Evolutionary conservation across 108 stramenopile species (phyloP).

Genomic region (Aurantiochytrium sp.): DNA sequence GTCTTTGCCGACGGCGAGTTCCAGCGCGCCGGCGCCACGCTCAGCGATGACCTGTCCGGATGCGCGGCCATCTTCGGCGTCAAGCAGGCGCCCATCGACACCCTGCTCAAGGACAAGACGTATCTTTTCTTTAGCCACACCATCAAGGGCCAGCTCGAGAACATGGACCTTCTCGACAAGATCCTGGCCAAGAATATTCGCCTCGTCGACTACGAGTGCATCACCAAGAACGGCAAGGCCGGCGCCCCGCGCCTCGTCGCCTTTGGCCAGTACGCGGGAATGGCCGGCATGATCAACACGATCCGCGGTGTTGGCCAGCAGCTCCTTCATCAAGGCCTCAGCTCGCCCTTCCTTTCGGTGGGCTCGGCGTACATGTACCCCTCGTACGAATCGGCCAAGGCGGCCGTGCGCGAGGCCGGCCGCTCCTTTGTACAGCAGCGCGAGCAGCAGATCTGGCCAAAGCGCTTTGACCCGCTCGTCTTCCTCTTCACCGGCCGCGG

Average conservation of each 20-base stretch:
- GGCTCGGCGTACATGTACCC: constrained; percentile 68
- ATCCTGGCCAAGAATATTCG: constrained; percentile 65
- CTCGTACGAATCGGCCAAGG: constrained; percentile 58
- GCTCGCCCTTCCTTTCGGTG: constrained; percentile 71
- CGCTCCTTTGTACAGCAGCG: constrained; percentile 17
- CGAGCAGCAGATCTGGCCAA: not conserved
- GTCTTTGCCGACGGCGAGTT: constrained; percentile 69
- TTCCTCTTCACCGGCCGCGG: constrained; percentile 68
- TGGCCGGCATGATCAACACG: constrained; percentile 74
- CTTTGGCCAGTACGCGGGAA: constrained; percentile 82
- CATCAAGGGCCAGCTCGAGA: constrained; percentile 48
- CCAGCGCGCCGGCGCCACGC: constrained; percentile 61
- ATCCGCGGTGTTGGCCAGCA: constrained; percentile 71
- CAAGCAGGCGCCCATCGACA: constrained; percentile 62
- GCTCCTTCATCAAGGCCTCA: constrained; percentile 57
- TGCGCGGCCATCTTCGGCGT: constrained; percentile 73
- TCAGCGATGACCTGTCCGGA: constrained; percentile 61
- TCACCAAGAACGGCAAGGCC: constrained; percentile 45
- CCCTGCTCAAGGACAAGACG: constrained; percentile 57
- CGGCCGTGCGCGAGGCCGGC: constrained; percentile 52
- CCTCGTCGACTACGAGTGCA: constrained; percentile 77
- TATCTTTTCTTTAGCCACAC: constrained; percentile 77
- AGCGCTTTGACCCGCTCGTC: constrained; percentile 57
- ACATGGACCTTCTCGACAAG: constrained; percentile 67
- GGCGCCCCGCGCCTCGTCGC: constrained; percentile 65